Base-by-base conservation (phyloP, 345 rosid genomes). In the Gossypium thurberi region DNA sequence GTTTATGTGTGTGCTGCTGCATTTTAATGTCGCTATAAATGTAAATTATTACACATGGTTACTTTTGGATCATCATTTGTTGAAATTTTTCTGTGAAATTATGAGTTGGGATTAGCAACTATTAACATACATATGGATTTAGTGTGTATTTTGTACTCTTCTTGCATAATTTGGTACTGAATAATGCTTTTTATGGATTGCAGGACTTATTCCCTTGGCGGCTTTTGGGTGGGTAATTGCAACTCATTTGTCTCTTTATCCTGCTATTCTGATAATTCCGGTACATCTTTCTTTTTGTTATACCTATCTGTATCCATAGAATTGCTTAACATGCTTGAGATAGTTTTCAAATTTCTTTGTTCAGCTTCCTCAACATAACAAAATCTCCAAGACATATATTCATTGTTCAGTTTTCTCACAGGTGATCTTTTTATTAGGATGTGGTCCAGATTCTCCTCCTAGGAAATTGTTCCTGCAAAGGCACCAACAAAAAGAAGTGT, bases 161-260 rank as follows among this genome's bases (percentile, higher is more conserved):
- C 68, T 18, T 44, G 46, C 33, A n/a, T 21, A 64, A 65, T 65
- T 56, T 48, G 43, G 37, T 48, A 46, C 69, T 70, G 48, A 77
- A 53, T 18, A 11, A 47, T 51, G 51, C 61, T 60, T 69, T 56
- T 76, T 74, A 47, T 8, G 79, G 65, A 70, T 56, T 55, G 74
- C 87, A 95, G 99, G 96, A 77, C 57, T 80, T 67, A 85, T 87
- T 77, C 90, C 94, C 40, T 73, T 91, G 85, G 97, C 99, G 78
- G 94, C 97, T 53, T 92, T 95, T 85, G 98, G 93, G 72, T 87
- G 92, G 88, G 94, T 92, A 79, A 82, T 95, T 79, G 94, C 98
- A 64, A 86, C 91, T 15, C 98, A 95, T 81, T 69, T 91, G 76
- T 95, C 97, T 73, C 94, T 95, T 74, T 90, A 93, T 78, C 97